These are phyloP conservation scores for Xanthoconium stramineum DNA, from an alignment of 768 basidiomycete species.

Conservation along the genomic window DNA sequence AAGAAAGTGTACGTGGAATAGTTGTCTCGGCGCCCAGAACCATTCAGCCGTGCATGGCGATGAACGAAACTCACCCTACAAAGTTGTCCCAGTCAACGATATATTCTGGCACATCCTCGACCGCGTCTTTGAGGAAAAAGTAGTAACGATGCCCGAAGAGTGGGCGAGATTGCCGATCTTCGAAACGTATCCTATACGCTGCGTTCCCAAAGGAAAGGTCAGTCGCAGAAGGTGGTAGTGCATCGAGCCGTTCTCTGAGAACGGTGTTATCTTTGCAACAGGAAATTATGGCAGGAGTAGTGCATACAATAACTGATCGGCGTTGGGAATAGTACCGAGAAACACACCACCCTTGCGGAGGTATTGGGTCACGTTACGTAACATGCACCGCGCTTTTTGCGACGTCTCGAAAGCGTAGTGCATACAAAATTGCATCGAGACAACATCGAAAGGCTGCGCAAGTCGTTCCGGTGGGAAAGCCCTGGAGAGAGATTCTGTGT, in stretches of 20 bases:
- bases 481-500: slow-evolving; percentile 63
- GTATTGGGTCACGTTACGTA: slow-evolving; percentile 81
- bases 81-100: slow-evolving; percentile 96
- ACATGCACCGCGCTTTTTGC: slow-evolving; percentile 85
- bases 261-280: slow-evolving; percentile 13
- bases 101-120: slow-evolving; percentile 96
- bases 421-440: slow-evolving; percentile 99
- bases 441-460: slow-evolving; percentile 80
- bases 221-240: slow-evolving; percentile 58
- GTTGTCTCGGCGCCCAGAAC: neutral
- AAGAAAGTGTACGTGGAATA: neutral
- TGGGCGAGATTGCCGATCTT: slow-evolving; percentile 57
- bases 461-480: slow-evolving; percentile 64
- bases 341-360: slow-evolving; percentile 86
- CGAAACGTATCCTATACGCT: slow-evolving; percentile 87
- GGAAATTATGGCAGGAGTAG: slow-evolving; percentile 1
- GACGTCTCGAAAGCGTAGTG: slow-evolving; percentile 98
- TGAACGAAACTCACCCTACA: slow-evolving; percentile 55
- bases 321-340: slow-evolving; percentile 95
- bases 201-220: slow-evolving; percentile 86
- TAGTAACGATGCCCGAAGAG: slow-evolving; percentile 89
- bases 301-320: slow-evolving; percentile 76
- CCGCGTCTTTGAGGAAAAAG: slow-evolving; percentile 93
- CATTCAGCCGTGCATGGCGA: neutral
- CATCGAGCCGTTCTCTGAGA: slow-evolving; percentile 66